Conservation (phyloP, 1,284 basidiomycete species). For the Boletus putidus region DNA sequence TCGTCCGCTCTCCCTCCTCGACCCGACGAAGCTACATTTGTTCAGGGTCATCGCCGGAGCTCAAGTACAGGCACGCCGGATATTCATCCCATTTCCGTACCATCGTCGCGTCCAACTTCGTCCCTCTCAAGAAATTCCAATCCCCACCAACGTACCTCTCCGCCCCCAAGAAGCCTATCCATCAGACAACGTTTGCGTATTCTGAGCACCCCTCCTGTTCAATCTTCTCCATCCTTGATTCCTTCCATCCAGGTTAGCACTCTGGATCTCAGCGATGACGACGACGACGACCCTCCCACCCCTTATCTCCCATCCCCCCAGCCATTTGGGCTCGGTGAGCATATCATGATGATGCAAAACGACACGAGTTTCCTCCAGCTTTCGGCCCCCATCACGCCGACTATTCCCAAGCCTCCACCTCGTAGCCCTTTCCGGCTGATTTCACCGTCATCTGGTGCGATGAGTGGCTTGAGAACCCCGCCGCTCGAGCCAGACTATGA, state of each 20-base stretch:
- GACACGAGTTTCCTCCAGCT: constrained; percentile 60
- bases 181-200: constrained; percentile 62
- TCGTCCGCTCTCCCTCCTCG: constrained; percentile 55
- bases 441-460: constrained; percentile 4
- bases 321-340: constrained; percentile 56
- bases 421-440: constrained; percentile 11
- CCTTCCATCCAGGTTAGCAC: constrained; percentile 30
- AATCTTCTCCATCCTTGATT: constrained; percentile 6
- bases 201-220: constrained; percentile 43
- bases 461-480: background rate
- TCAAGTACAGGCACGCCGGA: constrained; percentile 21
- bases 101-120: constrained; percentile 43
- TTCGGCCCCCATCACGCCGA: constrained; percentile 46
- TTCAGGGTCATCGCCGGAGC: constrained; percentile 41
- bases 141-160: constrained; percentile 23
- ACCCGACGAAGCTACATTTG: constrained; percentile 50
- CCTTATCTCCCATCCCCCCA: constrained; percentile 38
- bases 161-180: constrained; percentile 43
- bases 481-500: constrained; percentile 21
- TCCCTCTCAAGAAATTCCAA: constrained; percentile 10
- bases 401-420: constrained; percentile 33
- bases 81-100: constrained; percentile 42
- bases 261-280: constrained; percentile 31
- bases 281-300: constrained; percentile 25
- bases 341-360: constrained; percentile 53